phyloP scores from a whole-genome alignment of 768 basidiomycete species.

The Tephrocybe rancida region DNA sequence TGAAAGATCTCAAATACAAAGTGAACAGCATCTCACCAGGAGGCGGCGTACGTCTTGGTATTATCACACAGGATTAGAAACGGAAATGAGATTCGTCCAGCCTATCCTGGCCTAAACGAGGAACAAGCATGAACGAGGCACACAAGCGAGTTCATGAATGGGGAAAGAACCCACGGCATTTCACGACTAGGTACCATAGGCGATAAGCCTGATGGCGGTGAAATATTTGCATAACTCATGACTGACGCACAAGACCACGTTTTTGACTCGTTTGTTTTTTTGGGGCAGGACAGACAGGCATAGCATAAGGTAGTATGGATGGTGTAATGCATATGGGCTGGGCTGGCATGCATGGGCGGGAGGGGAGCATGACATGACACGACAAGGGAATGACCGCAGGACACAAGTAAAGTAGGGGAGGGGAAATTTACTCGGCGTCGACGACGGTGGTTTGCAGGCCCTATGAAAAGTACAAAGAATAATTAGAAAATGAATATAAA shows the following conservation, averaged over 20 bases:
- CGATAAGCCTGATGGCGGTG: too few relatives aligned
- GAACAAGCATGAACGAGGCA: too few relatives aligned
- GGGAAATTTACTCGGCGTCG: constrained; percentile 68
- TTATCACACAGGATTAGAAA: too few relatives aligned
- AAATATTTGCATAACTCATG: neutral
- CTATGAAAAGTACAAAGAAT: constrained; percentile 38
- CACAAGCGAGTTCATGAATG: too few relatives aligned
- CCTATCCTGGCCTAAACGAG: too few relatives aligned
- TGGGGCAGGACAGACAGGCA: constrained; percentile 5
- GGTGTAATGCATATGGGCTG: constrained; percentile 5
- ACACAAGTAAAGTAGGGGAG: neutral
- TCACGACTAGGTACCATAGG: too few relatives aligned
- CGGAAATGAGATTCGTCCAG: too few relatives aligned
- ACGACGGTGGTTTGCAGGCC: constrained; percentile 83
- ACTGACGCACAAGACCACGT: neutral
- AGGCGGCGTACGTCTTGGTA: too few relatives aligned
- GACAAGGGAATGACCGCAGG: neutral
- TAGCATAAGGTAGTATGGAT: constrained; percentile 7
- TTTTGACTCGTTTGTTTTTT: constrained; percentile 1
- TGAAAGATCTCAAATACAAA: too few relatives aligned
- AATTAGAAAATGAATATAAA: neutral
- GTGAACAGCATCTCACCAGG: too few relatives aligned
- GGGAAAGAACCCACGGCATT: too few relatives aligned
- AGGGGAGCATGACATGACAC: neutral
- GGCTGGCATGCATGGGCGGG: constrained; percentile 3